A percentile compares a stretch with the other conserved stretches of the same genome.
These are phyloP conservation scores for Fraxinus xanthoxyloides DNA, from an alignment of 305 asterid genomes.

Conservation along the genomic window DNA sequence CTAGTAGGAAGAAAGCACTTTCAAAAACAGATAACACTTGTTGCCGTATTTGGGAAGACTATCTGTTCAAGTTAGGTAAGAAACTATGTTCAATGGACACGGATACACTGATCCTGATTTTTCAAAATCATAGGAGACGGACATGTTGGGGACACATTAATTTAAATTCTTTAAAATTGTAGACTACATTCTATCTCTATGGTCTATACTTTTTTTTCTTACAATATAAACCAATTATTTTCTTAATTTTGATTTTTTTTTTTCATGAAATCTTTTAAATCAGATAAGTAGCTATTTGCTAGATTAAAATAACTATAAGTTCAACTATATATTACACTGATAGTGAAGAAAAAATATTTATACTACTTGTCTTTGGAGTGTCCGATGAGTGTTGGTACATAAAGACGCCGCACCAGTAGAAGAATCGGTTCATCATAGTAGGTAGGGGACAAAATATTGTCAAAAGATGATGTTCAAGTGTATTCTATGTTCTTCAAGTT, in stretches of 20 bases:
- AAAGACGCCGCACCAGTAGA: background rate
- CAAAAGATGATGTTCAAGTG: background rate
- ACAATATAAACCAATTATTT: background rate
- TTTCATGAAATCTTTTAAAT: background rate
- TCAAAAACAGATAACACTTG: background rate
- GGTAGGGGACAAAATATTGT: background rate
- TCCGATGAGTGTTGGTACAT: background rate
- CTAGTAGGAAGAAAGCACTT: background rate
- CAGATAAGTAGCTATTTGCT: background rate
- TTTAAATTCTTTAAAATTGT: background rate
- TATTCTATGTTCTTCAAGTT: background rate
- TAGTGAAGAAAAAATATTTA: background rate
- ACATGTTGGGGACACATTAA: background rate
- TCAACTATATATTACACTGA: background rate
- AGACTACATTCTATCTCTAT: background rate
- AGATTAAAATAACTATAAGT: background rate
- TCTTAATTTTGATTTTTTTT: background rate
- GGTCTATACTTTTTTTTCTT: background rate
- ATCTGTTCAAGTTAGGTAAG: background rate
- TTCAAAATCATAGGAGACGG: background rate
- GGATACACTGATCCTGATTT: background rate
- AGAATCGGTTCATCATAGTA: background rate
- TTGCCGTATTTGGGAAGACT: background rate
- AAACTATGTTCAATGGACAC: background rate
- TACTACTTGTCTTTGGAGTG: background rate